Base-by-base conservation (phyloP, 2,329 filamentous ascomycete species). In the Stenocarpella maydis region DNA sequence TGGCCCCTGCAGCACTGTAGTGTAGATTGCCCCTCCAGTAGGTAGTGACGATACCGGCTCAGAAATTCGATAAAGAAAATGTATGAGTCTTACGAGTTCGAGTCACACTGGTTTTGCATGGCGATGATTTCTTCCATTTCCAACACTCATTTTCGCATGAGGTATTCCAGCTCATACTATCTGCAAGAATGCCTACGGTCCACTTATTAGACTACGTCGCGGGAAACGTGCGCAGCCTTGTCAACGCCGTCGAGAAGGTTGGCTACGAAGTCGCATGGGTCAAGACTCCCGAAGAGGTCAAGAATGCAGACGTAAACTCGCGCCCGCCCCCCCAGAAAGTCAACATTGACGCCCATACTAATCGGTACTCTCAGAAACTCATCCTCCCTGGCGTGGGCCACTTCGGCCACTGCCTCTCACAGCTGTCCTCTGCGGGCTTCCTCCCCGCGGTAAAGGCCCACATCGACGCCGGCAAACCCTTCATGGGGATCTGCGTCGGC, bases 401-500 rank as follows among this genome's bases (percentile, higher is more conserved):
- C 85, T 99, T 98, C 77, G 96, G 96, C 71, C 94, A 99, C 85
- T 99, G 96, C 81, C 85, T 98, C 73, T 90, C 89, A 34, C 94
- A 97, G 78, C 90, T 99, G 74, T 85, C 91, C 19, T 87, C 90
- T 50, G 93, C 94, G 45, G 93, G 92, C 72, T 99, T 95, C 81
- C 84, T 95, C 67, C 92, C 93, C 70, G 92, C 94, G 12, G 91
- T 99, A 73, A 89, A 86, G 74, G 86, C 90, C 73, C 94, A 98
- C 82, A 95, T 99, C 76, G 86, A 90, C 65, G 87, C 92, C 17
- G 95, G 94, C n/a, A 98, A 98, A 81, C 94, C 95, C 17, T 98
- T 99, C 78, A 97, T 99, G 91, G 95, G 92, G 61, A 97, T 99
- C 77, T 99, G 96, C 77, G 96, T 99, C 66, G 96, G 96, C 3